Evolutionary conservation across 345 rosid genomes (phyloP).

Genomic region (Lepidium africanum): DNA sequence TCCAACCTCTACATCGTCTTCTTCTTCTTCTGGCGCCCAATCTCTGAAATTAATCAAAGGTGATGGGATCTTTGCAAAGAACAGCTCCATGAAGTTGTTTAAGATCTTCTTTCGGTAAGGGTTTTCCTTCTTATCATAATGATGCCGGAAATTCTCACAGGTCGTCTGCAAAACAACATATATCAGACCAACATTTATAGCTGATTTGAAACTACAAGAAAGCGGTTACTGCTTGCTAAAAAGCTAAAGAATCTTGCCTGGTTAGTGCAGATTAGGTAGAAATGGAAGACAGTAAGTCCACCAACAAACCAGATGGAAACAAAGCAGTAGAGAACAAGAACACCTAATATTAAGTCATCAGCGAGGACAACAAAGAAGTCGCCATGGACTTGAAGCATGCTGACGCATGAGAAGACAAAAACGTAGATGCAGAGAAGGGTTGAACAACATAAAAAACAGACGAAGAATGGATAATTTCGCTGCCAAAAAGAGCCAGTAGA

Average conservation of each 20-base stretch:
- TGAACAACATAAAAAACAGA: conserved; percentile 58
- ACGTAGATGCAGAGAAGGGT: conserved; percentile 63
- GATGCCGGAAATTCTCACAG: conserved; percentile 62
- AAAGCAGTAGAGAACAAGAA: conserved; percentile 47
- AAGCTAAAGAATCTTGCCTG: conserved; percentile 41
- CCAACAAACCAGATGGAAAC: conserved; percentile 73
- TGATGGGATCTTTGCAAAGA: conserved; percentile 43
- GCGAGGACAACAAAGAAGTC: conserved; percentile 27
- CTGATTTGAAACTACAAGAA: not conserved
- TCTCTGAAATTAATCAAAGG: conserved; percentile 46
- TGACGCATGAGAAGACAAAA: conserved; percentile 53
- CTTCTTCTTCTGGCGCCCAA: conserved; percentile 33
- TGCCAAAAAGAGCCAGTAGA: conserved; percentile 29
- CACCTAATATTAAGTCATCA: conserved; percentile 35
- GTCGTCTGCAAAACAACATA: conserved; percentile 45
- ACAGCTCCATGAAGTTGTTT: conserved; percentile 45
- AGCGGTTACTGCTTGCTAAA: not conserved
- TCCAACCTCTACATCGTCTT: conserved; percentile 26
- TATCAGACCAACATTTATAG: not conserved
- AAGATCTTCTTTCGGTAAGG: conserved; percentile 40
- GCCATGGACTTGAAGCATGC: conserved; percentile 43
- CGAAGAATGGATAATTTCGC: conserved; percentile 72
- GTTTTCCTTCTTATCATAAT: conserved; percentile 62
- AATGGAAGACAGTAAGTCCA: conserved; percentile 64
- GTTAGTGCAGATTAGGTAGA: conserved; percentile 60